These are phyloP conservation scores for Microdochium trichocladiopsis DNA, from an alignment of 2,329 filamentous ascomycete genomes.

Conservation along the genomic window DNA sequence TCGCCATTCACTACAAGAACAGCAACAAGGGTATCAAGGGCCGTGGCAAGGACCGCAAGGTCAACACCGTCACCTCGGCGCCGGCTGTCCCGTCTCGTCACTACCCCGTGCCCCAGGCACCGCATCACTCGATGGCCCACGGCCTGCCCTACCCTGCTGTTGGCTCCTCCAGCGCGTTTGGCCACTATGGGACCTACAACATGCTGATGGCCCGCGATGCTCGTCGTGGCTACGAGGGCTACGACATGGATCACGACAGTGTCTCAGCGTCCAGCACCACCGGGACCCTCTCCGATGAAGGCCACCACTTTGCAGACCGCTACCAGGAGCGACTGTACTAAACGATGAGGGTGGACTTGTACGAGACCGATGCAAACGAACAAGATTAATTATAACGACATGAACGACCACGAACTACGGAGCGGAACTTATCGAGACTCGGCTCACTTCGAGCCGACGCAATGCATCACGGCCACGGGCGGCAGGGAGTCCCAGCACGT, in stretches of 20 bases:
- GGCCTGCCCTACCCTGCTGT: conserved; percentile 17
- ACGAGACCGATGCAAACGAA: not conserved
- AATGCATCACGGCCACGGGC: not conserved
- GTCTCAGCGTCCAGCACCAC: conserved; percentile 24
- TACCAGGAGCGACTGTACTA: conserved; percentile 34
- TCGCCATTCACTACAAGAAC: conserved; percentile 84
- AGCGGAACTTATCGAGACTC: not conserved
- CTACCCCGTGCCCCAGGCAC: conserved; percentile 5
- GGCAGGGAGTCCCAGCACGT: not conserved
- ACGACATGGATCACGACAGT: conserved; percentile 35
- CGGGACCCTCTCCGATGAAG: conserved; percentile 35
- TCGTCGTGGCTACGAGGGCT: conserved; percentile 32
- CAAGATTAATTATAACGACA: not conserved
- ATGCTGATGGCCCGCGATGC: conserved; percentile 14
- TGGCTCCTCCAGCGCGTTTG: not conserved
- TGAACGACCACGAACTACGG: not conserved
- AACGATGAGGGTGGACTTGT: conserved; percentile 3
- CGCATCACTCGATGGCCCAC: conserved; percentile 12
- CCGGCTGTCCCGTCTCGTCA: conserved; percentile 12
- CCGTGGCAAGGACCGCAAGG: conserved; percentile 75
- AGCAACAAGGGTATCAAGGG: conserved; percentile 98
- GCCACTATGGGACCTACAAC: conserved; percentile 1
- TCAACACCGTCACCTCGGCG: conserved; percentile 26
- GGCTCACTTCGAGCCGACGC: not conserved
- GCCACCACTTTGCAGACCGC: conserved; percentile 23